Percentiles rank a stretch among this genome's conserved stretches.
Evolutionary conservation across 768 basidiomycete genomes (phyloP).

Genomic region (Leucosporidium yakuticum): DNA sequence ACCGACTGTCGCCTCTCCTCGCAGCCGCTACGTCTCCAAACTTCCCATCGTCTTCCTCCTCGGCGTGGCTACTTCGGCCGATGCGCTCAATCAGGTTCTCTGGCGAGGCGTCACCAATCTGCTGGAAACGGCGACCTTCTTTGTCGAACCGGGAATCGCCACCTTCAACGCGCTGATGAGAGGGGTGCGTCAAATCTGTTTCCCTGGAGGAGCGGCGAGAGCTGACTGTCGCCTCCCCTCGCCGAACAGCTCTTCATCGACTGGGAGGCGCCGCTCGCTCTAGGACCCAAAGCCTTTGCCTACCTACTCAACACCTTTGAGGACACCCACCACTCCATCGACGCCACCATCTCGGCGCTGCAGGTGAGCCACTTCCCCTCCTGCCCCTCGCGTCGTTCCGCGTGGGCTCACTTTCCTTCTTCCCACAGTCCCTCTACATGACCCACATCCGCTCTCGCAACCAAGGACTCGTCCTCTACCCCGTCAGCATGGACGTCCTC

Average conservation of each 20-base stretch:
- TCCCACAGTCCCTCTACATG: slow-evolving; percentile 30
- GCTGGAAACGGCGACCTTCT: slow-evolving; percentile 21
- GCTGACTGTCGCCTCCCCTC: background rate
- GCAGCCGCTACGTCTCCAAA: background rate
- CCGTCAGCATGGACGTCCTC: background rate
- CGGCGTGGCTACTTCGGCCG: slow-evolving; percentile 23
- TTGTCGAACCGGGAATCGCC: slow-evolving; percentile 31
- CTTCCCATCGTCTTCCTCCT: slow-evolving; percentile 28
- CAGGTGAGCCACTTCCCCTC: slow-evolving; percentile 16
- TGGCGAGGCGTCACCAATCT: slow-evolving; percentile 7
- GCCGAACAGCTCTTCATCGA: slow-evolving; percentile 26
- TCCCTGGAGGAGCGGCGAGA: background rate
- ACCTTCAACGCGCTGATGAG: slow-evolving; percentile 27
- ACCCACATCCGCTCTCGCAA: slow-evolving; percentile 19
- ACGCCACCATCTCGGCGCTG: slow-evolving; percentile 28
- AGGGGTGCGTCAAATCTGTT: slow-evolving; percentile 5
- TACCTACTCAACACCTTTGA: slow-evolving; percentile 30
- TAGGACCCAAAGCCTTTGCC: slow-evolving; percentile 13
- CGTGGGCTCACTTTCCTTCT: background rate
- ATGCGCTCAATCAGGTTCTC: slow-evolving; percentile 12
- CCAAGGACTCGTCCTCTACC: background rate
- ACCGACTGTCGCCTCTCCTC: background rate
- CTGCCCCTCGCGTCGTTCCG: too few relatives aligned
- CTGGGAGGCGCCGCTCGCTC: slow-evolving; percentile 18
- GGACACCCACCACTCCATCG: slow-evolving; percentile 35